Evolutionary conservation across 148 eudicot species (phyloP).

Genomic region (Rheum nobile): DNA sequence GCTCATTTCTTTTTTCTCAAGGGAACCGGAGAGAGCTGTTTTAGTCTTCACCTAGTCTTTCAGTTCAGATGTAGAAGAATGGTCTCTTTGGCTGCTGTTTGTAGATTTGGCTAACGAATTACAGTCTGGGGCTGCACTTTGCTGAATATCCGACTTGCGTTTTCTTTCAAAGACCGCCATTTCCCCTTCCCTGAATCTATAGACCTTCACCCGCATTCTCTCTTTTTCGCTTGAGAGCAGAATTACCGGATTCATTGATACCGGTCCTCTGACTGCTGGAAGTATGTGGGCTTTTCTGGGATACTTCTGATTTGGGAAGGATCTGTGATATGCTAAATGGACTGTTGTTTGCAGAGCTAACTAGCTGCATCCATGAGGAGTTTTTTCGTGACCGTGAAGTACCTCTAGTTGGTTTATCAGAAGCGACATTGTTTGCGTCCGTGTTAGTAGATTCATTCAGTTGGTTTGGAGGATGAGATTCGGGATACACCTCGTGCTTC

Average conservation of each 20-base stretch:
- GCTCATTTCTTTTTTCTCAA: constrained; percentile 25
- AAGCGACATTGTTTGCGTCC: constrained; percentile 3
- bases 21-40: constrained; percentile 41
- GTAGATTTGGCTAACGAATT: constrained; percentile 3
- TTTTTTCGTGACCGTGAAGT: constrained; percentile 56
- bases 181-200: constrained; percentile 6
- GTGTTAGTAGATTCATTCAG: constrained; percentile 8
- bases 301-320: constrained; percentile 27
- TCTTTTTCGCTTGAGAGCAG: constrained; percentile 5
- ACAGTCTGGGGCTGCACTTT: neutral
- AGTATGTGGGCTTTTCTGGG: constrained; percentile 22
- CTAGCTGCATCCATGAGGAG: constrained; percentile 69
- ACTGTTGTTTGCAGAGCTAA: constrained; percentile 29
- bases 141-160: constrained; percentile 4
- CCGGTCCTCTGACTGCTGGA: neutral
- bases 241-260: neutral
- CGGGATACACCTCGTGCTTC: constrained; percentile 9
- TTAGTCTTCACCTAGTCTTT: constrained; percentile 50
- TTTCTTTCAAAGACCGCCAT: constrained; percentile 6
- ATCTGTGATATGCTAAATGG: constrained; percentile 79
- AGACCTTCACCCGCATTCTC: constrained; percentile 4
- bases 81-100: constrained; percentile 7
- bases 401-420: constrained; percentile 28
- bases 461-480: constrained; percentile 10
- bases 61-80: constrained; percentile 9